phyloP scores from a whole-genome alignment of 2,329 filamentous ascomycete species.

The Microdochium nivale region DNA sequence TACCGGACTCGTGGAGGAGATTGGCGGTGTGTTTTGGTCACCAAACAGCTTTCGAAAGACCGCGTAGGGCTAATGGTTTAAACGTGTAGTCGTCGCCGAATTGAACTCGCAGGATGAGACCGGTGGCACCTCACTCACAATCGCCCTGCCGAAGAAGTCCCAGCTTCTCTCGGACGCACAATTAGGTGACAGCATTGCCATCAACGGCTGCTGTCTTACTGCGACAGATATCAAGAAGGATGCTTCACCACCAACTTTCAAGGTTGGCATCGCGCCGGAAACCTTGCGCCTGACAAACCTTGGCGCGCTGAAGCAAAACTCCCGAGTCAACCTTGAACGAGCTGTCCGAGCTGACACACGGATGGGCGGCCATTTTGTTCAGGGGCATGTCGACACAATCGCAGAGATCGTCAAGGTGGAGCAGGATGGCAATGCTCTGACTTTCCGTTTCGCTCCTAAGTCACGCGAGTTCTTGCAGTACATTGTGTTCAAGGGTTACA shows the following conservation, averaged over 20 bases:
- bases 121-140: conserved; percentile 84
- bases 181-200: conserved; percentile 84
- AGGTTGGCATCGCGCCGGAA: conserved; percentile 89
- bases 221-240: conserved; percentile 60
- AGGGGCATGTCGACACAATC: conserved; percentile 91
- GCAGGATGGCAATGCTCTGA: conserved; percentile 83
- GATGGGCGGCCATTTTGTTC: conserved; percentile 97
- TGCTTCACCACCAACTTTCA: conserved; percentile 51
- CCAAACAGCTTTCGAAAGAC: conserved; percentile 12
- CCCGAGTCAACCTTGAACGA: conserved; percentile 83
- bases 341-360: conserved; percentile 85
- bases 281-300: conserved; percentile 94
- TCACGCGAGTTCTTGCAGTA: conserved; percentile 68
- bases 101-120: conserved; percentile 74
- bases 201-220: conserved; percentile 95
- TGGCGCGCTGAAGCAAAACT: conserved; percentile 58
- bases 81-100: conserved; percentile 63
- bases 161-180: conserved; percentile 76
- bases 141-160: conserved; percentile 57
- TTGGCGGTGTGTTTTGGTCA: conserved; percentile 62
- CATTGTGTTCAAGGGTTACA: conserved; percentile 92
- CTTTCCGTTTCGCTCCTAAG: conserved; percentile 71
- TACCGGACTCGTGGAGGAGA: conserved; percentile 85
- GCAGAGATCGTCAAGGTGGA: conserved; percentile 65
- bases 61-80: conserved; percentile 3